Base-by-base conservation (phyloP, 2,329 filamentous ascomycete species). In the Calycina marina region DNA sequence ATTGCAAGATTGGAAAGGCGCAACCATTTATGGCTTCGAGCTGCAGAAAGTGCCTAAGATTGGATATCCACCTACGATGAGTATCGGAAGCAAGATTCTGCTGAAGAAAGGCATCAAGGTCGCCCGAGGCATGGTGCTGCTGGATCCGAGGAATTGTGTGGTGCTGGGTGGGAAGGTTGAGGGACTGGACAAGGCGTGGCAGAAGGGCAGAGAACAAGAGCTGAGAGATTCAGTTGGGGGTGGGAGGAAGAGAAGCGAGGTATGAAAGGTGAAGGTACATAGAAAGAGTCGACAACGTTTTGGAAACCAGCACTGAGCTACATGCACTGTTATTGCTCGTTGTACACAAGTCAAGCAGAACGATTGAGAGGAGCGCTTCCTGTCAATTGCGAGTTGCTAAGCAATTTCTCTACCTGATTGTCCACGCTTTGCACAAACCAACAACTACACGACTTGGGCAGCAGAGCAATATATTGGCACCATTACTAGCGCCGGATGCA, bases 91-190 rank as follows among this genome's bases (percentile, higher is more conserved):
- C 44, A 98, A 98, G 59, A 49, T 94, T 14, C 46, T 93, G 25
- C 55, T 98, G 30, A 72, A 63, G 31, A 72, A 62, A 63, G 72
- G 40, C 65, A 70, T 66, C 3, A 62, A 72, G 4, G 71, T 92
- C 3, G 72, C 80, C 4, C 66, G 88, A 35, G 90, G 85, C 0
- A 68, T 80, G 30, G 48, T 93, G n/a, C 58, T 96, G 55, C 60
- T 98, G 13, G 77, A 84, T 40, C 75, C 82, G 1, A 60, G 59
- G 2, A 72, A 56, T 35, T 76, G 73, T 33, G 65, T 69, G n/a
- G 50, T 93, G 2, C 56, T 94, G n/a, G 90, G 90, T 2, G 90
- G 90, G 0, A 92, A 82, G 58, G 68, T 96, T 27, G 85, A 94
- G 34, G 62, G 61, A 0, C 71, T 85, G 64, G 82, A 96, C 49